Base-by-base conservation (phyloP, 169 alveolate species). In the Babesia bovis region DNA sequence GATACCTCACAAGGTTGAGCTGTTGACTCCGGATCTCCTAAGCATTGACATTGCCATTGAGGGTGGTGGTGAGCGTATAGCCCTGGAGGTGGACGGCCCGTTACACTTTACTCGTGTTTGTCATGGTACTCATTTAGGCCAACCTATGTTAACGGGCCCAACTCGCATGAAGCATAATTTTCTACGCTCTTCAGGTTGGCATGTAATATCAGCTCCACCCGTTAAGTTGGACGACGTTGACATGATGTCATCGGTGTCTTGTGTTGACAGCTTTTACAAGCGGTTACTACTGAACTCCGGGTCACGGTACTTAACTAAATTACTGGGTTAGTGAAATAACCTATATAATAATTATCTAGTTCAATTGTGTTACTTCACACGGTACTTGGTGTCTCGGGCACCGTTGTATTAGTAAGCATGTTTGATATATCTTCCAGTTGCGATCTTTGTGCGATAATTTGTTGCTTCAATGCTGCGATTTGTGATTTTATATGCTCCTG, bases 71-170 rank as follows among this genome's bases (percentile, higher is more conserved):
- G 88, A 81, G 41, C 51, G 23, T 30, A 81, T 81, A n/a, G 84
- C 84, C 0, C 53, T 81, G 26, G 88, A 81, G 42, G 88, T 81
- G 36, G 88, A 81, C 58, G 88, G 88, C 17, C 88, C 88, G 3
- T 44, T 57, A 15, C 88, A 81, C 67, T 81, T 71, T 61, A 49
- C 61, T 23, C 40, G 79, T 15, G 56, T 66, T 56, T 55, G 72
- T 45, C 71, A 81, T 25, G 72, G 50, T 30, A n/a, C 66, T 1
- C 58, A 49, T 10, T 17, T 32, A 4, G 25, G 57, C 26, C 45
- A 30, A 12, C 65, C 69, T 4, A 66, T 60, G 81, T 28, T 38
- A 6, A 81, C 84, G 28, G 88, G 88, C 28, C 83, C 88, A 1
- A 53, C 83, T n/a, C 44, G 23, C 47, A 25, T 60, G 26, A 81